Conservation (phyloP, 129 eudicot genomes). For the Flaveria brownii region DNA sequence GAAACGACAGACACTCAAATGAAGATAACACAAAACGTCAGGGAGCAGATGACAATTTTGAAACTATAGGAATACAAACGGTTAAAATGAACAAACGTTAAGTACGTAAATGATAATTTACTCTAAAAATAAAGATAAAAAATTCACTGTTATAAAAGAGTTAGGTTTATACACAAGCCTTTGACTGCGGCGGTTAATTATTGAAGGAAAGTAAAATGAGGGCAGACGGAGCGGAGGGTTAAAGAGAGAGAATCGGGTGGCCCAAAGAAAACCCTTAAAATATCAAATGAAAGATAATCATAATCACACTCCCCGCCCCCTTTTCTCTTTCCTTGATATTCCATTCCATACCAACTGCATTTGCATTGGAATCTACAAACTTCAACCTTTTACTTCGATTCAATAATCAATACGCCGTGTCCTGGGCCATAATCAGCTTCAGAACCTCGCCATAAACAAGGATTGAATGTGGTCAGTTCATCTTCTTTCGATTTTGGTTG, state of each 20-base stretch:
- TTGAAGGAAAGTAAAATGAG: too few species aligned
- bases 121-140: too few species aligned
- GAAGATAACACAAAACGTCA: too few species aligned
- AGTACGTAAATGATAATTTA: too few species aligned
- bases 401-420: background rate
- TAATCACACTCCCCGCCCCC: conserved; percentile 11
- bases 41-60: too few species aligned
- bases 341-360: conserved; percentile 13
- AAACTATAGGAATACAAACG: too few species aligned
- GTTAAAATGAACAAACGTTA: too few species aligned
- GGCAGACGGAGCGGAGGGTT: too few species aligned
- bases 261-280: conserved; percentile 14
- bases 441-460: background rate
- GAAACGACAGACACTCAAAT: too few species aligned
- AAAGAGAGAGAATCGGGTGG: background rate
- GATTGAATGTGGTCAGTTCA: conserved; percentile 72
- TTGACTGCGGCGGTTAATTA: background rate
- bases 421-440: too few species aligned
- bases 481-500: background rate
- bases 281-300: conserved; percentile 11
- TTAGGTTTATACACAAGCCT: too few species aligned
- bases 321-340: conserved; percentile 15
- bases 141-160: too few species aligned
- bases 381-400: background rate
- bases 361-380: conserved; percentile 27